Percentiles rank a stretch among this genome's conserved stretches.
These are phyloP conservation scores for Saxispiralis lemnorum DNA, from an alignment of 495 filamentous ascomycete genomes.

Conservation along the genomic window DNA sequence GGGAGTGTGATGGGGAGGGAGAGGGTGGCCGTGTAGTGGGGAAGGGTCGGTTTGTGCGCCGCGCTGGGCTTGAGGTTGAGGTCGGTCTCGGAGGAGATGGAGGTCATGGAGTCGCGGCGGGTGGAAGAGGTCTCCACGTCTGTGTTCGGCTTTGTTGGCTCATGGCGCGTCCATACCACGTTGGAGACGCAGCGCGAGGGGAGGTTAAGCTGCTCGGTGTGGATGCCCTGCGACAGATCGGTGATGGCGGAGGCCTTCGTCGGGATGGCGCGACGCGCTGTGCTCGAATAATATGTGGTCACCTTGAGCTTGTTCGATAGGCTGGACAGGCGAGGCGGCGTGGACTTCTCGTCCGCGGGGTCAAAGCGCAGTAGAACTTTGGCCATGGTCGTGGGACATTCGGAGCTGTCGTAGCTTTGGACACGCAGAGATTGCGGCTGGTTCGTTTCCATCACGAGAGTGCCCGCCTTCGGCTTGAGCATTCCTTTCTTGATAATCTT, in stretches of 20 bases:
- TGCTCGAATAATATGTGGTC: slow-evolving; percentile 51
- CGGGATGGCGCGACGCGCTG: slow-evolving; percentile 32
- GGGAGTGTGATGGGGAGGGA: slow-evolving; percentile 63
- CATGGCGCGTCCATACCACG: slow-evolving; percentile 47
- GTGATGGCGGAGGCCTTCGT: slow-evolving; percentile 28
- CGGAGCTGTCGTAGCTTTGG: slow-evolving; percentile 21
- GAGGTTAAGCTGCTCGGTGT: slow-evolving; percentile 43
- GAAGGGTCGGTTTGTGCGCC: slow-evolving; percentile 20
- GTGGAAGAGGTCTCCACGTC: slow-evolving; percentile 1
- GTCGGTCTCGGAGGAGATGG: slow-evolving; percentile 9
- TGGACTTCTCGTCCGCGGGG: slow-evolving; percentile 36
- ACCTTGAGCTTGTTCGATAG: slow-evolving; percentile 56
- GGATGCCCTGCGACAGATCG: slow-evolving; percentile 42
- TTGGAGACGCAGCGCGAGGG: slow-evolving; percentile 46
- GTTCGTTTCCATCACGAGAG: slow-evolving; percentile 47
- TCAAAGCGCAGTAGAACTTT: slow-evolving; percentile 59
- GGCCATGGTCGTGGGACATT: slow-evolving; percentile 38
- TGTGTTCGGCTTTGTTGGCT: slow-evolving; percentile 9
- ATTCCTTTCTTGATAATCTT: slow-evolving; percentile 63
- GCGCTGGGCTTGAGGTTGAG: slow-evolving; percentile 25
- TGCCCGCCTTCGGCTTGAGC: slow-evolving; percentile 60
- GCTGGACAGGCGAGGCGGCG: slow-evolving; percentile 50
- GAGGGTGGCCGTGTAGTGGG: slow-evolving; percentile 50
- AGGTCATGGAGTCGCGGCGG: slow-evolving; percentile 45
- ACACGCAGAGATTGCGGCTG: slow-evolving; percentile 59